Evolutionary conservation across 306 rosid genomes (phyloP).

Genomic region (Urtica urens): DNA sequence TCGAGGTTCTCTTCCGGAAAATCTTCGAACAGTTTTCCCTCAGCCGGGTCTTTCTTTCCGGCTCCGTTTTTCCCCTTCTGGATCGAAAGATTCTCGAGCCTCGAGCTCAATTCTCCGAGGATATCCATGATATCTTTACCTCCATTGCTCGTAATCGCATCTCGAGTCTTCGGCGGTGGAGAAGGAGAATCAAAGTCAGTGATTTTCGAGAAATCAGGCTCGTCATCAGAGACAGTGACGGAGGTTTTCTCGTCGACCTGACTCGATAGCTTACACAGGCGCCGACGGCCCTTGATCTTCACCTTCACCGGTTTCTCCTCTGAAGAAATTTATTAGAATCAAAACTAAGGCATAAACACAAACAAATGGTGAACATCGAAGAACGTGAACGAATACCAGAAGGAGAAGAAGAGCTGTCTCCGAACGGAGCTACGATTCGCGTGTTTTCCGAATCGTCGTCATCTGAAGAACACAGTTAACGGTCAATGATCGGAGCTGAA

Average conservation of each 20-base stretch:
- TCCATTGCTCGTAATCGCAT: conserved; percentile 17
- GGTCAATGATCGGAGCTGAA: not conserved
- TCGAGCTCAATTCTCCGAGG: conserved; percentile 53
- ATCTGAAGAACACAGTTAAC: not conserved
- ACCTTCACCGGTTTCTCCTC: conserved; percentile 40
- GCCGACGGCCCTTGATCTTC: conserved; percentile 62
- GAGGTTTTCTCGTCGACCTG: conserved; percentile 17
- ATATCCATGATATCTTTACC: conserved; percentile 71
- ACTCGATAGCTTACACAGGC: conserved; percentile 57
- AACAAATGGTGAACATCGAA: not conserved
- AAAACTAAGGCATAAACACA: not conserved
- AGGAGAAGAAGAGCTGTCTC: conserved; percentile 35
- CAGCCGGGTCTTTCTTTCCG: conserved; percentile 12
- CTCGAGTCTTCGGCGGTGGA: conserved; percentile 2
- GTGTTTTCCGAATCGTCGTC: conserved; percentile 13
- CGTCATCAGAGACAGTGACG: conserved; percentile 22
- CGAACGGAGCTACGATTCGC: conserved; percentile 38
- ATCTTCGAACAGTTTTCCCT: conserved; percentile 12
- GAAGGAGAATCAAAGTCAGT: conserved; percentile 56
- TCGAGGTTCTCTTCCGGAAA: conserved; percentile 19
- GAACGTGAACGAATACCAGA: conserved; percentile 19
- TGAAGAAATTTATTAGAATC: conserved; percentile 16
- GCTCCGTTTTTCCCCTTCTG: conserved; percentile 34
- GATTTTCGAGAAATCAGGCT: conserved; percentile 22
- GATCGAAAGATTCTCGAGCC: conserved; percentile 56